phyloP scores from a whole-genome alignment of 768 basidiomycete genomes.

The Lactifluus echinatus region DNA sequence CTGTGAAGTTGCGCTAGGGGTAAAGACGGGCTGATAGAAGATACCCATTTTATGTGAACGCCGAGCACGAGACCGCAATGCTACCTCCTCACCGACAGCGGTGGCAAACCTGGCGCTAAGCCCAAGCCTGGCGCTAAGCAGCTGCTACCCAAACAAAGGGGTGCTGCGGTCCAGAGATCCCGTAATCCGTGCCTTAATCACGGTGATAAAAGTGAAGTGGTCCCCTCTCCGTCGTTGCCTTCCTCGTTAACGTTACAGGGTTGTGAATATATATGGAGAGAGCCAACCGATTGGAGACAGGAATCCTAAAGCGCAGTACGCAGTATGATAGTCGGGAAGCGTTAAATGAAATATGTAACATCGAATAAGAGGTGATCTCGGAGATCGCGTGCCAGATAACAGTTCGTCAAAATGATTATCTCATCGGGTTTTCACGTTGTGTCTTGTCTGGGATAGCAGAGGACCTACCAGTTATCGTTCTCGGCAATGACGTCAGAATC shows the following conservation, averaged over 20 bases:
- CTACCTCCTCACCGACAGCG: neutral
- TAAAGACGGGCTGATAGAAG: neutral
- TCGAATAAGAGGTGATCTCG: neutral
- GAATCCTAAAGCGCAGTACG: too few relatives aligned
- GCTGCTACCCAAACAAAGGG: neutral
- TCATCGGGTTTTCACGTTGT: too few relatives aligned
- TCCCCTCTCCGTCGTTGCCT: neutral
- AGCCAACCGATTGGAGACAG: neutral
- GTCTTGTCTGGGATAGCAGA: too few relatives aligned
- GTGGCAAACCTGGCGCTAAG: neutral
- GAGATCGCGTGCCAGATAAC: too few relatives aligned
- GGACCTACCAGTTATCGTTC: too few relatives aligned
- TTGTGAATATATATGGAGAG: neutral
- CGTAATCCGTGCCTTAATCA: neutral
- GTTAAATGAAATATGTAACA: neutral
- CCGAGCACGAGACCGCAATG: neutral
- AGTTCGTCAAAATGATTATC: too few relatives aligned
- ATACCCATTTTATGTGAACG: neutral
- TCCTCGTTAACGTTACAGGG: neutral
- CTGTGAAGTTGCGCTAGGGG: neutral
- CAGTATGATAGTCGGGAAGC: neutral
- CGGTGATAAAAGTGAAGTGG: neutral
- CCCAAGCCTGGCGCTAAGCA: neutral
- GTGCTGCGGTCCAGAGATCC: neutral
- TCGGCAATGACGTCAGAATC: too few relatives aligned